Conservation (phyloP, 192 early-diverging fungal genomes). For the Coemansia sp. region DNA sequence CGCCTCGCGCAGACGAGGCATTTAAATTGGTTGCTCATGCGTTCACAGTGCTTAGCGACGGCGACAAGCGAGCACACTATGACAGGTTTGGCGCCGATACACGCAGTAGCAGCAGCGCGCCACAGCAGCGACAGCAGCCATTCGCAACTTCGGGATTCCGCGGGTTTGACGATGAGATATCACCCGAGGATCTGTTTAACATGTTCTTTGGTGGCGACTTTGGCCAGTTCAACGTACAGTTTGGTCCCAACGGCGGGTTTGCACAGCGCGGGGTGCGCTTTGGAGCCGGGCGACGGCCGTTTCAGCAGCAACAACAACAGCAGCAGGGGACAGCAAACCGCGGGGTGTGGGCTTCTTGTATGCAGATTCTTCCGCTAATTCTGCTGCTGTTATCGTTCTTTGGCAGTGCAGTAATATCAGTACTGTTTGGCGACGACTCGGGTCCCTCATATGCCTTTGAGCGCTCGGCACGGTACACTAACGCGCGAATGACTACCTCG, state of each 20-base stretch:
- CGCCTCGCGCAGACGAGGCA: slow-evolving; percentile 93
- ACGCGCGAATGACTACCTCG: slow-evolving; percentile 57
- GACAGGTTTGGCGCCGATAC: slow-evolving; percentile 79
- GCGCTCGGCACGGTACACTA: slow-evolving; percentile 50
- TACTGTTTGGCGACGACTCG: slow-evolving; percentile 41
- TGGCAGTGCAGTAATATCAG: slow-evolving; percentile 60
- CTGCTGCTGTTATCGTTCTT: slow-evolving; percentile 75
- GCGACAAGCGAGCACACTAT: slow-evolving; percentile 80
- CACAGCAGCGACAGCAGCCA: slow-evolving; percentile 13
- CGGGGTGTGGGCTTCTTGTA: slow-evolving; percentile 51
- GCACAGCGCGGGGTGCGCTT: slow-evolving; percentile 21
- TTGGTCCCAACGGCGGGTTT: slow-evolving; percentile 24
- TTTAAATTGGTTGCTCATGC: slow-evolving; percentile 95
- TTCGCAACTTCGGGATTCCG: slow-evolving; percentile 2
- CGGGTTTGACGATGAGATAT: slow-evolving; percentile 68
- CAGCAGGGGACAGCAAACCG: slow-evolving; percentile 26
- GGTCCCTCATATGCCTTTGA: slow-evolving; percentile 67
- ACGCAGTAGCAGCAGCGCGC: slow-evolving; percentile 29
- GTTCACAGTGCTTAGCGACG: slow-evolving; percentile 83
- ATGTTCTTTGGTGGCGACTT: slow-evolving; percentile 87
- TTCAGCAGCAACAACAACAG: slow-evolving; percentile 29
- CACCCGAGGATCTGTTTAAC: slow-evolving; percentile 93
- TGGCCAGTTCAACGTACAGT: slow-evolving; percentile 54
- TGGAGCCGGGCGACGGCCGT: slow-evolving; percentile 8
- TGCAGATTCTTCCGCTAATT: slow-evolving; percentile 79